A percentile compares a stretch with the other conserved stretches of the same genome.
Evolutionary conservation across 1,284 basidiomycete species (phyloP).

Genomic region (Phylloporus sp.): DNA sequence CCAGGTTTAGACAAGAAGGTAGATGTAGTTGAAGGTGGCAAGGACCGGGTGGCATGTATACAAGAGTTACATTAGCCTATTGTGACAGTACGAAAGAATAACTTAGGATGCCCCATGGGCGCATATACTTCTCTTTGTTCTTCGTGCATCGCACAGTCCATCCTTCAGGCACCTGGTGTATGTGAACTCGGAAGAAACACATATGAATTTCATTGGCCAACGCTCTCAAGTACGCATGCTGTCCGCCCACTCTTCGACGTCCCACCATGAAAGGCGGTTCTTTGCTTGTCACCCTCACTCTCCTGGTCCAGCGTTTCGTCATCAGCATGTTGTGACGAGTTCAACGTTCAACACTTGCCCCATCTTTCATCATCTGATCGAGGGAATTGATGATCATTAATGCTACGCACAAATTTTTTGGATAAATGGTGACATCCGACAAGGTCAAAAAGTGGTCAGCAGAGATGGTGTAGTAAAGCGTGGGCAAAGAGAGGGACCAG

Average conservation of each 20-base stretch:
- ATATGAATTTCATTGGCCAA: constrained; percentile 84
- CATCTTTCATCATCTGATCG: constrained; percentile 83
- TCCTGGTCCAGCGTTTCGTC: no score
- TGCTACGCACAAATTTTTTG: constrained; percentile 76
- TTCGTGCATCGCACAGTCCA: constrained; percentile 81
- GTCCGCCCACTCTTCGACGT: constrained; percentile 89
- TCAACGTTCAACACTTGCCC: constrained; percentile 83
- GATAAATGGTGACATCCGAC: constrained; percentile 70
- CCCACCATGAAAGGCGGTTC: constrained; percentile 90
- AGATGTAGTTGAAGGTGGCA: no score
- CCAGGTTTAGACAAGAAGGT: no score
- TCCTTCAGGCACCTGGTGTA: constrained; percentile 6
- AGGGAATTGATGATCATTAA: constrained; percentile 82
- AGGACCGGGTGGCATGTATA: no score
- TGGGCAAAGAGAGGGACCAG: constrained; percentile 77
- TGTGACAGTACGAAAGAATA: no score
- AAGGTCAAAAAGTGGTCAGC: constrained; percentile 84
- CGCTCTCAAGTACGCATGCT: constrained; percentile 86
- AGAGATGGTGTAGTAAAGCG: constrained; percentile 83
- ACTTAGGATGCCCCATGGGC: constrained; percentile 84
- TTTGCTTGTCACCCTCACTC: constrained; percentile 77
- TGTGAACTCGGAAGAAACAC: constrained; percentile 40
- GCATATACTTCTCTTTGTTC: constrained; percentile 79
- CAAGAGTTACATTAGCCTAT: no score
- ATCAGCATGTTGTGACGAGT: constrained; percentile 80